A percentile compares a stretch with the other conserved stretches of the same genome.
Evolutionary conservation across 805 yeast species (phyloP).

Genomic region (Candida argentea): DNA sequence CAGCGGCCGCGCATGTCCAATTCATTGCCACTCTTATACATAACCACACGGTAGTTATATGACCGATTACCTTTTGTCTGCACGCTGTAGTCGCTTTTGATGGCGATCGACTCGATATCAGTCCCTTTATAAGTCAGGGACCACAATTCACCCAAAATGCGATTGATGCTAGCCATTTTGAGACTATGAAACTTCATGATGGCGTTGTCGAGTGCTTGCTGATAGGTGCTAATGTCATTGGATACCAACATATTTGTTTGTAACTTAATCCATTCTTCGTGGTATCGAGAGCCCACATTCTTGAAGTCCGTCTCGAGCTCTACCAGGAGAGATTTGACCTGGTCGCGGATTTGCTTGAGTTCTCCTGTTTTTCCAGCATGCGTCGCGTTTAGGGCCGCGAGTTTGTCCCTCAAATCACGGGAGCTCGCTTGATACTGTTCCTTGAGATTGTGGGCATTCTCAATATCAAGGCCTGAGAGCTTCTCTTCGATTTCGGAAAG

Average conservation of each 20-base stretch:
- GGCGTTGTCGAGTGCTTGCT: constrained; percentile 82
- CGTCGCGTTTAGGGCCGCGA: constrained; percentile 45
- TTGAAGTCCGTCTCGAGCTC: constrained; percentile 67
- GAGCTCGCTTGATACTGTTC: constrained; percentile 54
- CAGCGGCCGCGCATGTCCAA: constrained; percentile 97
- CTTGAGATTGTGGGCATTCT: constrained; percentile 51
- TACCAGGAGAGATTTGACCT: constrained; percentile 39
- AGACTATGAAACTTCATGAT: constrained; percentile 86
- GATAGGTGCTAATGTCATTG: constrained; percentile 72
- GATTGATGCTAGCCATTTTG: constrained; percentile 89
- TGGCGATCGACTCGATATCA: constrained; percentile 85
- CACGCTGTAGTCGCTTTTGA: constrained; percentile 64
- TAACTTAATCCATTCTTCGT: constrained; percentile 61
- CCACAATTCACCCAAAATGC: constrained; percentile 87
- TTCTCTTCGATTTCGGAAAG: constrained; percentile 24
- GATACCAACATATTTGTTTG: constrained; percentile 69
- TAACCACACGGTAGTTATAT: constrained; percentile 88
- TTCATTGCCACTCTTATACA: constrained; percentile 87
- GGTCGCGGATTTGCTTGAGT: constrained; percentile 70
- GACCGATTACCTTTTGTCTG: constrained; percentile 47
- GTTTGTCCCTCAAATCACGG: constrained; percentile 35
- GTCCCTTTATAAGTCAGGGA: constrained; percentile 88
- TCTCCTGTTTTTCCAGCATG: constrained; percentile 81
- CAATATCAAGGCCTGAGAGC: constrained; percentile 37
- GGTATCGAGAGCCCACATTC: constrained; percentile 53